Base-by-base conservation (phyloP, 1,139 yeast genomes). In the Lodderomyces elongisporus region DNA sequence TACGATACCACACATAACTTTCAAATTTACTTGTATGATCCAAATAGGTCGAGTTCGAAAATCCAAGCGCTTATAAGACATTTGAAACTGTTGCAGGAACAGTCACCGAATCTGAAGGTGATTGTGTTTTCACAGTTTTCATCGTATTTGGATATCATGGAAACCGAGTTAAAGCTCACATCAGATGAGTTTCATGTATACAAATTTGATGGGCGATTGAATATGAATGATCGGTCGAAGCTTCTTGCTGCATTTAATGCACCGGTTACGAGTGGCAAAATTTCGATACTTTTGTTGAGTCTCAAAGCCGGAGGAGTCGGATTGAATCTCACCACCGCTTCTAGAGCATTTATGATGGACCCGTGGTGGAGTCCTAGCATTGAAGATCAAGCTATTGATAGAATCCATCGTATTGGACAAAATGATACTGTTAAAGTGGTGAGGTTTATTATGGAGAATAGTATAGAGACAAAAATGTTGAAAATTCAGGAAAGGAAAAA, bases 301-400 rank as follows among this genome's bases (percentile, higher is more conserved):
- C 62, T 89, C 41, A 89, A 87, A 54, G 95, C 97, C 0, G 97
- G 98, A 13, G 97, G 97, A 4, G 96, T 89, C 6, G 98, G 98
- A 0, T 66, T 91, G 43, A 91, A 91, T 51, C 62, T 91, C 40
- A 89, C 95, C 0, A 77, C 81, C 30, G 96, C 97, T 0, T 81
- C 85, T 0, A 71, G 77, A 28, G 97, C 95, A 6, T 88, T 80
- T 49, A 70, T 91, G 75, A 84, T 91, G 89, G 97, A 91, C 50
- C 97, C 97, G 0, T 91, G 96, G 94, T 91, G 97, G 97, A 84
- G 93, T 17, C 95, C 87, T 28, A 87, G 95, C 37, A 78, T 85
- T 27, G 97, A 91, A 51, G 87, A 85, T 28, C 97, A 91, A 56
- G 97, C 97, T 0, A 87, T 91, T 44, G 97, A 91, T 57, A 74